These are phyloP conservation scores for Fremontodendron californicum DNA, from an alignment of 345 rosid genomes.

Conservation along the genomic window DNA sequence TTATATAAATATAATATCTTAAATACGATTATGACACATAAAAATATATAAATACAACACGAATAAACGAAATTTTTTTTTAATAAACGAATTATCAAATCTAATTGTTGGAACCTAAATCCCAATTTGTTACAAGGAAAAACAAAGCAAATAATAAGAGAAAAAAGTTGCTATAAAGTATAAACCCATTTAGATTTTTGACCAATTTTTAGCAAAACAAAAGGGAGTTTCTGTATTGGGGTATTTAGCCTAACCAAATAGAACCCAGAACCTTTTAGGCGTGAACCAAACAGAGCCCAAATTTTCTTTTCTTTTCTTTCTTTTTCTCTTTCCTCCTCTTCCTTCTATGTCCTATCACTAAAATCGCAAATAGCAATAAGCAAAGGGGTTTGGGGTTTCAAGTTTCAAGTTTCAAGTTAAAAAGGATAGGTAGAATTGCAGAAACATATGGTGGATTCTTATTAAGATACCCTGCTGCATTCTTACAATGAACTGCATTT, in stretches of 20 bases:
- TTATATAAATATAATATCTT: no score
- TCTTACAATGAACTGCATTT: neutral
- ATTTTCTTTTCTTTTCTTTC: neutral
- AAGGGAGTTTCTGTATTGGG: neutral
- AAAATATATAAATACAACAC: no score
- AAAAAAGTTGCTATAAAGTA: no score
- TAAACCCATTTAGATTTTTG: neutral
- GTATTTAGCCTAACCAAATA: neutral
- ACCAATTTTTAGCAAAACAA: no score
- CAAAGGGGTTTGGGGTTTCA: neutral
- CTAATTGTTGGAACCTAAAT: no score
- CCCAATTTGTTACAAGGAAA: no score
- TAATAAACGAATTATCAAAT: no score
- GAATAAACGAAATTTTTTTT: no score
- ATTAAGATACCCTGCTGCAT: conserved; percentile 30
- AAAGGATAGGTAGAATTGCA: neutral
- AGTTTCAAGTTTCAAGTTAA: neutral
- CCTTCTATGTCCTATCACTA: neutral
- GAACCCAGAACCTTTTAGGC: neutral
- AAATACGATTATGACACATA: no score
- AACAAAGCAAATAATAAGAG: no score
- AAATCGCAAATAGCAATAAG: neutral
- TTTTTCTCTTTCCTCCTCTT: neutral
- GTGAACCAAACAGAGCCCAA: neutral
- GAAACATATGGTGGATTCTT: conserved; percentile 32